A percentile compares a stretch with the other conserved stretches of the same genome.
Conservation (phyloP, 2,329 filamentous ascomycete species). For the Teratosphaeria viscida region DNA sequence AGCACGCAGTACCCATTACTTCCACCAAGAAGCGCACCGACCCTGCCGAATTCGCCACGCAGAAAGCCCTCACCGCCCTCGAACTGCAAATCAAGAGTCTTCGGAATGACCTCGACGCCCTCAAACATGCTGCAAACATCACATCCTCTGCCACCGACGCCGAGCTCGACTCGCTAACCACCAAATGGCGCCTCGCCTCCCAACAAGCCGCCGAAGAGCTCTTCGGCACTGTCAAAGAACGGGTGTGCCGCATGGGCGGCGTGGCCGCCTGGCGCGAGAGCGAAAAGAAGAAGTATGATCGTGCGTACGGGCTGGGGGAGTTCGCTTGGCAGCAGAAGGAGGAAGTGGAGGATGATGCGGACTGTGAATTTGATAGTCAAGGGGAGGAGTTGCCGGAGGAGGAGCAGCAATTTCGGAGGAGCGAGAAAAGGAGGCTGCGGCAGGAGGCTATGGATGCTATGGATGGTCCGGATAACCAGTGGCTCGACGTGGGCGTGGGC, state of each 20-base stretch:
- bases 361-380: conserved; percentile 26
- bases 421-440: conserved; percentile 40
- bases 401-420: conserved; percentile 36
- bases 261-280: conserved; percentile 40
- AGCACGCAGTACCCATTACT: conserved; percentile 24
- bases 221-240: conserved; percentile 49
- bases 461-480: conserved; percentile 22
- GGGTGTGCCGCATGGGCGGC: conserved; percentile 54
- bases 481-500: conserved; percentile 28
- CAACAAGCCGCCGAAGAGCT: conserved; percentile 58
- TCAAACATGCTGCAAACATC: conserved; percentile 44
- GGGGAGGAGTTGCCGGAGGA: conserved; percentile 25
- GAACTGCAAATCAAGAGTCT: conserved; percentile 30
- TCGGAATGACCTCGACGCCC: conserved; percentile 39
- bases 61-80: conserved; percentile 16
- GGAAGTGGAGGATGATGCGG: conserved; percentile 26
- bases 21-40: conserved; percentile 9
- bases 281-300: conserved; percentile 25
- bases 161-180: conserved; percentile 46
- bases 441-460: conserved; percentile 33
- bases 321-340: conserved; percentile 25
- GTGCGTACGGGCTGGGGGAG: conserved; percentile 17
- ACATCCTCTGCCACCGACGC: conserved; percentile 36
- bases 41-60: conserved; percentile 15
- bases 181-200: conserved; percentile 52